Percentiles rank a stretch among this genome's conserved stretches.
Evolutionary conservation across 2,329 filamentous ascomycete genomes (phyloP).

Genomic region (Pseudopyrenochaeta lycopersici): DNA sequence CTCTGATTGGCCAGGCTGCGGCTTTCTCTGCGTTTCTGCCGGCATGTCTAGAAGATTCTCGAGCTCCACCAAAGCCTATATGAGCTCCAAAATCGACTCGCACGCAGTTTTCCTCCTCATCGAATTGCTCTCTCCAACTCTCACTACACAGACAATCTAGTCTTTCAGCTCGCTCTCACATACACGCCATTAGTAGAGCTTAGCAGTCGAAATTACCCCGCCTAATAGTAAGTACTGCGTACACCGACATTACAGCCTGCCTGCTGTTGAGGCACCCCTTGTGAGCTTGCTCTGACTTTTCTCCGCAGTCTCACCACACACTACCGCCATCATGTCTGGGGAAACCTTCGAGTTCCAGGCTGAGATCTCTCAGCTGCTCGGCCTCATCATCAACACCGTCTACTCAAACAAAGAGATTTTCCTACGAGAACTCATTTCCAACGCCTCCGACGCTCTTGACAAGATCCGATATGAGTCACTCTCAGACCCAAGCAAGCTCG

Average conservation of each 20-base stretch:
- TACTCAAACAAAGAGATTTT: constrained; percentile 99
- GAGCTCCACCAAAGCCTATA: constrained; percentile 46
- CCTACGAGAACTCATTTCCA: constrained; percentile 97
- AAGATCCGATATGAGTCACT: constrained; percentile 99
- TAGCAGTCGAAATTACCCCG: constrained; percentile 25
- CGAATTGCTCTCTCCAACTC: constrained; percentile 31
- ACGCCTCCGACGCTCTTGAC: constrained; percentile 98
- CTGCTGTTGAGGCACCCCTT: constrained; percentile 5
- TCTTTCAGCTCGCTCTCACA: constrained; percentile 33
- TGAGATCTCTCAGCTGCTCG: constrained; percentile 99
- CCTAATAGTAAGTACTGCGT: constrained; percentile 34
- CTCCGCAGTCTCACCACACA: constrained; percentile 23
- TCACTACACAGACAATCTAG: constrained; percentile 25
- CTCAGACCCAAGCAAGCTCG: constrained; percentile 96
- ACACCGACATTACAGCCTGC: constrained; percentile 20
- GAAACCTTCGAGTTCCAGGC: constrained; percentile 99
- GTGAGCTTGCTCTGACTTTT: constrained; percentile 15
- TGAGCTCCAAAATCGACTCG: constrained; percentile 38
- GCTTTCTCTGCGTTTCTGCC: constrained; percentile 45
- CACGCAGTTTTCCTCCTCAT: constrained; percentile 27
- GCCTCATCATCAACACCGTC: constrained; percentile 99
- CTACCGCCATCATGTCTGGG: constrained; percentile 71
- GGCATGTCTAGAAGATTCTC: constrained; percentile 49
- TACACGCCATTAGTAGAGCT: constrained; percentile 27
- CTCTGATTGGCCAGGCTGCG: constrained; percentile 34